Percentiles rank a stretch among this genome's conserved stretches.
These are phyloP conservation scores for Chrysosporium keratinophilum DNA, from an alignment of 2,329 filamentous ascomycete species.

Conservation along the genomic window DNA sequence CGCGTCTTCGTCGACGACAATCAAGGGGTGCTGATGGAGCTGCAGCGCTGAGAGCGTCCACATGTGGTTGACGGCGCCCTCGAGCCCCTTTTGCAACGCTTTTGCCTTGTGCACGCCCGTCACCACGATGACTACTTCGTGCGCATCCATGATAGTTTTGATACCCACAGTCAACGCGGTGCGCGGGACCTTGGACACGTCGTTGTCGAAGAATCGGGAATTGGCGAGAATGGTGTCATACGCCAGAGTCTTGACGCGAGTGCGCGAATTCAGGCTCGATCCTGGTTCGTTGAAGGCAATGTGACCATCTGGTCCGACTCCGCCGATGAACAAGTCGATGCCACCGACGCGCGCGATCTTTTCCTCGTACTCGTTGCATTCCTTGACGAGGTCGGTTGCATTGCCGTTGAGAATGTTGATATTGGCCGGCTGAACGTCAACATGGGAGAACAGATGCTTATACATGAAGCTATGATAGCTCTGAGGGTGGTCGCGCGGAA, in stretches of 20 bases:
- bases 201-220: conserved; percentile 70
- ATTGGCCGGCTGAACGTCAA: conserved; percentile 70
- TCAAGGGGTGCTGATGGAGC: conserved; percentile 68
- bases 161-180: conserved; percentile 80
- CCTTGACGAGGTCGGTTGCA: conserved; percentile 60
- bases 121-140: conserved; percentile 74
- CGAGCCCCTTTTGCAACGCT: conserved; percentile 68
- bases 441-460: conserved; percentile 78
- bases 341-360: conserved; percentile 64
- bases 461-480: conserved; percentile 92
- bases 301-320: conserved; percentile 77
- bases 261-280: conserved; percentile 64
- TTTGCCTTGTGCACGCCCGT: conserved; percentile 70
- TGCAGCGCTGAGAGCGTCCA: conserved; percentile 78
- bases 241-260: conserved; percentile 74
- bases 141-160: conserved; percentile 68
- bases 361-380: conserved; percentile 70
- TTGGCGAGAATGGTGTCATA: conserved; percentile 82
- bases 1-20: conserved; percentile 73
- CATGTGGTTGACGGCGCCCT: conserved; percentile 79
- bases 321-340: conserved; percentile 76
- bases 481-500: conserved; percentile 71
- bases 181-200: conserved; percentile 62
- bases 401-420: conserved; percentile 80
- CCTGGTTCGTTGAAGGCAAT: conserved; percentile 88